Conservation (phyloP, 2,329 filamentous ascomycete genomes). For the Phoma sp. region DNA sequence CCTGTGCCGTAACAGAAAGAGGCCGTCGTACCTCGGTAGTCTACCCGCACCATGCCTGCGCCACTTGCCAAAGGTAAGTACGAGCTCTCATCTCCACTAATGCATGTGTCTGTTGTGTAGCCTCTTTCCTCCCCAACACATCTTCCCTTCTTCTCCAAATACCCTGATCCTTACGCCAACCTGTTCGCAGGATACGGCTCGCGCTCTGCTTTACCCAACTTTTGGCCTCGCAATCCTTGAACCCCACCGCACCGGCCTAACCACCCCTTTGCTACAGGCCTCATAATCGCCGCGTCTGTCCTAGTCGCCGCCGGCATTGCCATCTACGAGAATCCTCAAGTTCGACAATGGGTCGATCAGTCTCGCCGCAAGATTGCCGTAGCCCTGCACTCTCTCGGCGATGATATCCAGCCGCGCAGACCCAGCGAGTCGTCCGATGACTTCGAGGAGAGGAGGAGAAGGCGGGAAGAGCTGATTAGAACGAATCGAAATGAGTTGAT, state of each 20-base stretch:
- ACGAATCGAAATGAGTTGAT: slow-evolving; percentile 47
- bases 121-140: slow-evolving; percentile 11
- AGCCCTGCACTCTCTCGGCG: slow-evolving; percentile 64
- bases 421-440: slow-evolving; percentile 42
- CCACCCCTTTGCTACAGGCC: slow-evolving; percentile 54
- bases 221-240: slow-evolving; percentile 6
- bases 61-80: slow-evolving; percentile 51
- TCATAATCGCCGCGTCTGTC: slow-evolving; percentile 67
- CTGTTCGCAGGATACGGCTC: slow-evolving; percentile 41
- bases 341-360: slow-evolving; percentile 67
- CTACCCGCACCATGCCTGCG: slow-evolving; percentile 42
- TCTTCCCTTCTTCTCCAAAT: slow-evolving; percentile 3
- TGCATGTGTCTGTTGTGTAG: slow-evolving; percentile 31
- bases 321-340: slow-evolving; percentile 68
- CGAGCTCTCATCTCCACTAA: slow-evolving; percentile 24
- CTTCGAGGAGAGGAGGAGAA: slow-evolving; percentile 37
- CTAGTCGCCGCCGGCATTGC: slow-evolving; percentile 68
- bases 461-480: slow-evolving; percentile 42
- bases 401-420: slow-evolving; percentile 60
- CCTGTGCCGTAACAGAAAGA: neutral
- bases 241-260: slow-evolving; percentile 33
- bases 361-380: slow-evolving; percentile 67
- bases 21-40: slow-evolving; percentile 2
- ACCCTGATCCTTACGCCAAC: slow-evolving; percentile 31
- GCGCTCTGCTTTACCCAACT: slow-evolving; percentile 22